phyloP scores from a whole-genome alignment of 257 asterid genomes.

The Gentiana dahurica region DNA sequence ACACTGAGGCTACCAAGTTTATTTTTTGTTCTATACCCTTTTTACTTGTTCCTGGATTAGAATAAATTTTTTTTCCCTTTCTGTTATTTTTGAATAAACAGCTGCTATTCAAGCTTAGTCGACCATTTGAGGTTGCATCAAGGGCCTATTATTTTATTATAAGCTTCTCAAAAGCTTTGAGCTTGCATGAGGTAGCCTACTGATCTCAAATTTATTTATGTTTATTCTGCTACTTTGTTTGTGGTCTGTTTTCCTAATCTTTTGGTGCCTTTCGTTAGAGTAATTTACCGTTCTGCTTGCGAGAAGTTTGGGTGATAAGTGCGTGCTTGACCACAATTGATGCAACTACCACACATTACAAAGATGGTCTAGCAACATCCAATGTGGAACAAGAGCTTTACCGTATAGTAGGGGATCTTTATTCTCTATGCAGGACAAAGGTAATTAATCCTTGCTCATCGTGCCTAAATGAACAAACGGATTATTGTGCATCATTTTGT shows the following conservation, averaged over 20 bases:
- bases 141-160: constrained; percentile 97
- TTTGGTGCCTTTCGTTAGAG: constrained; percentile 36
- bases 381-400: constrained; percentile 88
- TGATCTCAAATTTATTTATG: constrained; percentile 12
- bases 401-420: constrained; percentile 88
- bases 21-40: neutral
- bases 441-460: constrained; percentile 21
- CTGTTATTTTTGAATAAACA: constrained; percentile 28
- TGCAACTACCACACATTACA: constrained; percentile 62
- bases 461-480: constrained; percentile 3
- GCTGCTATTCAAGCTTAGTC: constrained; percentile 80
- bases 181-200: constrained; percentile 67
- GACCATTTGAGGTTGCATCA: constrained; percentile 93
- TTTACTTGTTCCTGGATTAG: constrained; percentile 8
- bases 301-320: constrained; percentile 95
- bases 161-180: constrained; percentile 86
- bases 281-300: constrained; percentile 82
- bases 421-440: constrained; percentile 88
- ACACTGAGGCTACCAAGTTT: too few species aligned
- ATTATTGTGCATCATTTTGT: neutral
- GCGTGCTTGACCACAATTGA: constrained; percentile 78
- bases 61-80: constrained; percentile 13
- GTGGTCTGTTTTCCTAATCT: constrained; percentile 2
- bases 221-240: constrained; percentile 12
- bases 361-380: constrained; percentile 61